phyloP scores from a whole-genome alignment of 2,329 filamentous ascomycete genomes.

The Phymatotrichopsis omnivora region DNA sequence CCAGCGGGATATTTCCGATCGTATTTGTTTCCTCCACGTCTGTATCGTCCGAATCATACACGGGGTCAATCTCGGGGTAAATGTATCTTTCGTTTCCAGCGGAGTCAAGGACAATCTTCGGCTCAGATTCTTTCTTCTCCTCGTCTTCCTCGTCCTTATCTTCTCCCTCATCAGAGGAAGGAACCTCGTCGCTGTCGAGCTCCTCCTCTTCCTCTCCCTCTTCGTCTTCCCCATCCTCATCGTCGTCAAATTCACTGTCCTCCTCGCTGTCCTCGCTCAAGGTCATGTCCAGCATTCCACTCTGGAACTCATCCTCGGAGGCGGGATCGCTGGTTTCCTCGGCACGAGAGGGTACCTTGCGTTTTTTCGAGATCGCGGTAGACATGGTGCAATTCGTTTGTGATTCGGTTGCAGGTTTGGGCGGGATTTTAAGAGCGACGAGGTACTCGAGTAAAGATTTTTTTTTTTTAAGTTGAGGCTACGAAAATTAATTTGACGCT shows the following conservation, averaged over 20 bases:
- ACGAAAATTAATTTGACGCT: too few species aligned
- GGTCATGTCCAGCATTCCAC: slow-evolving; percentile 37
- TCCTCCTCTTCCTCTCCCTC: slow-evolving; percentile 41
- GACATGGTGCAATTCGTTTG: too few species aligned
- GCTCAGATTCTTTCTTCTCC: slow-evolving; percentile 35
- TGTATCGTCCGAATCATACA: slow-evolving; percentile 92
- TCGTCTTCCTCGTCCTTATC: slow-evolving; percentile 38
- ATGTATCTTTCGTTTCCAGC: slow-evolving; percentile 85
- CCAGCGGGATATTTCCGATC: slow-evolving; percentile 85
- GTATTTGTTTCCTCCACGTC: slow-evolving; percentile 77
- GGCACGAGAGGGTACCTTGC: slow-evolving; percentile 10
- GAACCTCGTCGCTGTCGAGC: slow-evolving; percentile 43
- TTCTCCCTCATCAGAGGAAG: slow-evolving; percentile 38
- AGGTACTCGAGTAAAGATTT: too few species aligned
- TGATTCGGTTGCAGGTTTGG: too few species aligned
- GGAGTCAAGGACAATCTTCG: slow-evolving; percentile 60
- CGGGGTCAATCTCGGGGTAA: slow-evolving; percentile 85
- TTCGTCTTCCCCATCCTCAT: slow-evolving; percentile 39
- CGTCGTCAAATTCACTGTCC: slow-evolving; percentile 33
- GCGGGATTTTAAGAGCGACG: too few species aligned
- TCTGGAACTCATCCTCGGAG: slow-evolving; percentile 28
- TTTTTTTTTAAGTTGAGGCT: too few species aligned
- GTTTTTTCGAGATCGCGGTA: slow-evolving; percentile 13
- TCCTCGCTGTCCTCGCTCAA: slow-evolving; percentile 36
- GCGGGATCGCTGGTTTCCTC: slow-evolving; percentile 16